phyloP scores from a whole-genome alignment of 2,329 filamentous ascomycete genomes.

The Ascochyta rabiei region DNA sequence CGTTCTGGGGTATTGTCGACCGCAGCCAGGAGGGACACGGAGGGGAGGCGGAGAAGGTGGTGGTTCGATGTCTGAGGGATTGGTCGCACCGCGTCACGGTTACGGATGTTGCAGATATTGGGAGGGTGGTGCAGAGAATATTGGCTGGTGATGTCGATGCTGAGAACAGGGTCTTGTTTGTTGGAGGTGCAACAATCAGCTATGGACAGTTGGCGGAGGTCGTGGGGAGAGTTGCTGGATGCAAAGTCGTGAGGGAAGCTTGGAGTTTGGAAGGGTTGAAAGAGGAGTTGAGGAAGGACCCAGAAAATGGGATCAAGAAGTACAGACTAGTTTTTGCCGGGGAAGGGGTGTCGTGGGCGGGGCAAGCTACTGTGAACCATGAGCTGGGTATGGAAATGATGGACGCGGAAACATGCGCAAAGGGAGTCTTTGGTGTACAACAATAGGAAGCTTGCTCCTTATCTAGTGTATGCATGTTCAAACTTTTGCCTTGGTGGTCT shows the following conservation, averaged over 20 bases:
- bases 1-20: constrained; percentile 68
- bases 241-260: constrained; percentile 55
- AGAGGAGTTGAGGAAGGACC: constrained; percentile 55
- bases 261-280: constrained; percentile 57
- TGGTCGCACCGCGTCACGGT: constrained; percentile 69
- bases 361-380: constrained; percentile 59
- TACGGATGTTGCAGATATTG: constrained; percentile 69
- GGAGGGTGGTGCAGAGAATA: constrained; percentile 62
- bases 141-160: constrained; percentile 46
- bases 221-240: constrained; percentile 54
- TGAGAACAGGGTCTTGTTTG: constrained; percentile 58
- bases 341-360: constrained; percentile 64
- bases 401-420: constrained; percentile 51
- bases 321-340: constrained; percentile 69
- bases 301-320: constrained; percentile 59
- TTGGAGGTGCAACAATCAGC: constrained; percentile 67
- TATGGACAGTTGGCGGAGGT: constrained; percentile 62
- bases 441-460: not conserved
- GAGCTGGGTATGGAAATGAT: constrained; percentile 55
- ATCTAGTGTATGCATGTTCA: not conserved
- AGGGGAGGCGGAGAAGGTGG: constrained; percentile 20
- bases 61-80: constrained; percentile 61
- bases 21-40: constrained; percentile 6
- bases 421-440: constrained; percentile 17
- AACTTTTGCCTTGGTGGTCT: not conserved